These are phyloP conservation scores for Jaminaea rosea DNA, from an alignment of 1,284 basidiomycete species.

Conservation along the genomic window DNA sequence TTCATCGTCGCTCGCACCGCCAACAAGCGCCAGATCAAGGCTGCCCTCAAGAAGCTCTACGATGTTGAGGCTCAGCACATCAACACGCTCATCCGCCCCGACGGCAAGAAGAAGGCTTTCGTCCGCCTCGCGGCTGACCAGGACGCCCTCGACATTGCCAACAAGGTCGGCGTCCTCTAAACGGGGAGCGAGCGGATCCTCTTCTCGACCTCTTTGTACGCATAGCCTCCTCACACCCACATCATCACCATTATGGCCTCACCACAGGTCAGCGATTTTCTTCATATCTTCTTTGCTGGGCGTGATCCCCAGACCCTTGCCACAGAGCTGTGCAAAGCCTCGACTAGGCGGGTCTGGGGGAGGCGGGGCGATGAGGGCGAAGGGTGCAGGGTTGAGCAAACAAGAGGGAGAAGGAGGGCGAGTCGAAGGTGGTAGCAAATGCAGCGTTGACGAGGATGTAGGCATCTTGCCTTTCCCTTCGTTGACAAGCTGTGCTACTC, in stretches of 20 bases:
- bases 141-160: constrained; percentile 94
- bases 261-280: too few relatives aligned
- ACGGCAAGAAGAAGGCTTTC: constrained; percentile 99
- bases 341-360: background rate
- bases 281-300: background rate
- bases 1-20: constrained; percentile 88
- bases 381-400: too few relatives aligned
- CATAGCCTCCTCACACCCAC: too few relatives aligned
- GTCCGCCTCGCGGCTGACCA: constrained; percentile 88
- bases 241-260: too few relatives aligned
- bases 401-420: too few relatives aligned
- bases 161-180: constrained; percentile 67
- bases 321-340: constrained; percentile 1
- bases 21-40: constrained; percentile 99
- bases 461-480: too few relatives aligned
- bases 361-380: too few relatives aligned
- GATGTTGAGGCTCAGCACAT: constrained; percentile 91
- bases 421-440: too few relatives aligned
- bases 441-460: too few relatives aligned
- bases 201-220: too few relatives aligned
- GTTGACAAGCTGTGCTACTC: too few relatives aligned
- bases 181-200: background rate
- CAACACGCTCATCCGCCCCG: constrained; percentile 98
- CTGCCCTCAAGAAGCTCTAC: constrained; percentile 97
- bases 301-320: background rate